Evolutionary conservation across 495 filamentous ascomycete species (phyloP).

Genomic region (Pyrenula massariospora): DNA sequence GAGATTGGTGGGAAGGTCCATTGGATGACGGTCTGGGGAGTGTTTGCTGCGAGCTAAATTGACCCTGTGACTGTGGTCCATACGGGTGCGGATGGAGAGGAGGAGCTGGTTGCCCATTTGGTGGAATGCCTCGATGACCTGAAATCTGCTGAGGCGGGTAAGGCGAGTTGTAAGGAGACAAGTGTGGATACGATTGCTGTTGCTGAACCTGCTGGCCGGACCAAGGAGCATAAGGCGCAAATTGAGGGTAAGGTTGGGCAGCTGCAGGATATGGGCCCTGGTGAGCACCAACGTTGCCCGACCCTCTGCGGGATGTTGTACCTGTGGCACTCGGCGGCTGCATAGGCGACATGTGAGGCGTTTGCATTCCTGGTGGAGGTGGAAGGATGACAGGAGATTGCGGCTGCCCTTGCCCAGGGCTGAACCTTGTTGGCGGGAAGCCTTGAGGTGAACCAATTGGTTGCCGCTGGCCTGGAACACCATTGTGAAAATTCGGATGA

Average conservation of each 20-base stretch:
- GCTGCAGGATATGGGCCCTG: conserved; percentile 5
- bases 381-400: neutral
- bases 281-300: conserved; percentile 5
- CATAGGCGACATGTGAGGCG: conserved; percentile 5
- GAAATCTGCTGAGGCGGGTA: neutral
- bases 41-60: conserved; percentile 6
- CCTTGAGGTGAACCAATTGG: neutral
- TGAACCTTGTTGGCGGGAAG: neutral
- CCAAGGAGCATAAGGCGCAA: conserved; percentile 7
- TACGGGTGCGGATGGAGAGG: conserved; percentile 5
- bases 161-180: conserved; percentile 3
- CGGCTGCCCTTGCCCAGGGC: neutral
- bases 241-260: conserved; percentile 4
- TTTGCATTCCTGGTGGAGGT: conserved; percentile 6
- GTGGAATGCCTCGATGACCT: conserved; percentile 1
- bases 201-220: conserved; percentile 4
- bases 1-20: neutral
- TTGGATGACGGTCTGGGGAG: neutral
- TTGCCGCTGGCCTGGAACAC: neutral
- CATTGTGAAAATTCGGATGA: neutral
- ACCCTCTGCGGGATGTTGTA: neutral
- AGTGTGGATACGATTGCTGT: conserved; percentile 1
- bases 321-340: neutral
- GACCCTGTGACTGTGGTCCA: conserved; percentile 5
- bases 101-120: conserved; percentile 4